Evolutionary conservation across 2,329 filamentous ascomycete genomes (phyloP).

Genomic region (Fusarium sp.): DNA sequence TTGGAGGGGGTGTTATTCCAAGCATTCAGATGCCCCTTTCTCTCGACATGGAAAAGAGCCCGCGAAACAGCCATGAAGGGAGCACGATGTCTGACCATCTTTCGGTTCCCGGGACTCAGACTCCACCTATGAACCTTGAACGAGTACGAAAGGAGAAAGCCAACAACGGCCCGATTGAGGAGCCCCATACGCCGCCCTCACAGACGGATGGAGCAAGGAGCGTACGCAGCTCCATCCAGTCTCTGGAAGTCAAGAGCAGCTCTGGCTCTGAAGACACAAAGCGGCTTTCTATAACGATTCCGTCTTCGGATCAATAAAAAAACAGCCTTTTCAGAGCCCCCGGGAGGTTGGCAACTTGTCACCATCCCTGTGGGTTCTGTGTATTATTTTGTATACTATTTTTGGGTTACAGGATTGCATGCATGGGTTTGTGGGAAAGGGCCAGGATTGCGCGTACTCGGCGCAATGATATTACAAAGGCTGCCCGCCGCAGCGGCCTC

Average conservation of each 20-base stretch:
- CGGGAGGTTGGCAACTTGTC: neutral
- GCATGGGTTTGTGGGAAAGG: conserved; percentile 22
- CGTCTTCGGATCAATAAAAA: conserved; percentile 34
- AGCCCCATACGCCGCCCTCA: conserved; percentile 51
- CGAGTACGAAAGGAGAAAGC: conserved; percentile 30
- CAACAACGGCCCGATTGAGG: conserved; percentile 37
- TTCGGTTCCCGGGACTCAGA: conserved; percentile 42
- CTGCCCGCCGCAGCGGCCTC: conserved; percentile 9
- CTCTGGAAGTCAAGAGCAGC: conserved; percentile 47
- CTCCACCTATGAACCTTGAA: conserved; percentile 44
- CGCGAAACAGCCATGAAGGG: conserved; percentile 55
- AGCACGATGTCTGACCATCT: conserved; percentile 34
- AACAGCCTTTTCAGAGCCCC: conserved; percentile 16
- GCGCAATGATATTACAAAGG: conserved; percentile 6
- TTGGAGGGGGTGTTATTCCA: conserved; percentile 92
- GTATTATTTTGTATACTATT: conserved; percentile 45
- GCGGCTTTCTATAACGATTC: conserved; percentile 51
- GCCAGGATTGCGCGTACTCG: conserved; percentile 15
- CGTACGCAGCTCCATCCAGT: conserved; percentile 48
- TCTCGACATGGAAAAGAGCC: conserved; percentile 53
- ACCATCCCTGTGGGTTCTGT: conserved; percentile 26
- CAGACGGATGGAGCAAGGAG: conserved; percentile 48
- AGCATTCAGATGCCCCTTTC: conserved; percentile 55
- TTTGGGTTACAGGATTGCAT: conserved; percentile 36
- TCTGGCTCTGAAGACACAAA: conserved; percentile 45